Base-by-base conservation (phyloP, 306 rosid species). In the Quercus alba region DNA sequence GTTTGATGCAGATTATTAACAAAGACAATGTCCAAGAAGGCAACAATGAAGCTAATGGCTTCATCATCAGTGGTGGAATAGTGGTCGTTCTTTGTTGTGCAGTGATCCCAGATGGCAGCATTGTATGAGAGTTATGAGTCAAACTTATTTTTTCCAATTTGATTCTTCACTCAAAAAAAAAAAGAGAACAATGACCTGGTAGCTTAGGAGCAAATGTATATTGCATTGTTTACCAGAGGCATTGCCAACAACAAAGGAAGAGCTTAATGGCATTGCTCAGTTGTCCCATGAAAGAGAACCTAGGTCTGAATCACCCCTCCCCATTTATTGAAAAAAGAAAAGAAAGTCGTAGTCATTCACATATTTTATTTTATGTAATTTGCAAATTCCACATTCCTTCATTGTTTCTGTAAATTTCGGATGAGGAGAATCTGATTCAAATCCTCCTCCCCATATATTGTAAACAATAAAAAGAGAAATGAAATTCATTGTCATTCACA, bases 11-110 rank as follows among this genome's bases (percentile, higher is more conserved):
- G 89, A 83, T 86, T 61, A 77, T 86, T 14, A 86, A 86, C 41
- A 83, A 77, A 73, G 86, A 86, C 79, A 74, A 83, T 46, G 83
- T 76, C 15, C 62, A 31, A 64, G 85, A 86, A 83, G 82, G 84
- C 18, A 71, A 59, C 46, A 78, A 79, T 76, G 86, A 80, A 74
- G 57, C 72, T 19, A 20, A 83, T 12, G 86, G 86, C 25, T 83
- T 73, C 54, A 74, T 80, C 54, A 83, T 86, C 62, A 51, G 82
- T 41, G 82, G 72, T 20, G 86, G 89, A 63, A 80, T 86, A 35
- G 78, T 86, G 25, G 82, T 83, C 11, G 25, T 86, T 61, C 82
- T 77, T 62, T 82, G 20, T 1, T 26, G 64, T 70, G 85, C 89
- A 38, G 72, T 74, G 7, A 77, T 86, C 46, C 86, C 86, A 13